Conservation (phyloP, 345 rosid genomes). For the Cardamine occulta region DNA sequence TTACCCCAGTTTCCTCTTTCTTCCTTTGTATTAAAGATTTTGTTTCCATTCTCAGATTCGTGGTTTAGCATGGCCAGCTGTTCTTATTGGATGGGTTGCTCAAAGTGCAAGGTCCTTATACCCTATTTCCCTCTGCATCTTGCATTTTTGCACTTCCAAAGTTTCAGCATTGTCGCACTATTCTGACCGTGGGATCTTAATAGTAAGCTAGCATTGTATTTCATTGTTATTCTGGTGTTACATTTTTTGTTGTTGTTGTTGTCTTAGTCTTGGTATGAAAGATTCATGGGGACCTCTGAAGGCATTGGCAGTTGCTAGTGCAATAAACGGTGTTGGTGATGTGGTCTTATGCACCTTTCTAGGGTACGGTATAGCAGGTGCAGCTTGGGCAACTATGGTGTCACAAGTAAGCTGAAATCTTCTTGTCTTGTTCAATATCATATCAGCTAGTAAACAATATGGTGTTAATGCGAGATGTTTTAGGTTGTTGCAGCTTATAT, state of each 20-base stretch:
- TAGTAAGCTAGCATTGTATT: neutral
- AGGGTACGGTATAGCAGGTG: conserved; percentile 91
- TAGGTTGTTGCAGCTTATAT: conserved; percentile 82
- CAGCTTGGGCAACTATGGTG: conserved; percentile 95
- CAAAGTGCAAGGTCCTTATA: conserved; percentile 86
- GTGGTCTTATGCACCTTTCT: conserved; percentile 71
- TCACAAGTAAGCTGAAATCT: conserved; percentile 67
- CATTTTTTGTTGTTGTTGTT: neutral
- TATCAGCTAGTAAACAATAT: conserved; percentile 16
- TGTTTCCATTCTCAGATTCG: conserved; percentile 59
- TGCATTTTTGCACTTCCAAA: conserved; percentile 1
- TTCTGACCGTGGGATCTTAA: conserved; percentile 5
- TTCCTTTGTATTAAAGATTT: conserved; percentile 11
- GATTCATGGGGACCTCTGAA: conserved; percentile 98
- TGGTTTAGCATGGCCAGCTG: conserved; percentile 93
- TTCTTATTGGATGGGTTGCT: conserved; percentile 90
- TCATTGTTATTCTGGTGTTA: conserved; percentile 20
- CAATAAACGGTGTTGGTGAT: conserved; percentile 77
- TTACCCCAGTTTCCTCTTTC: neutral
- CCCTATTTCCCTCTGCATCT: conserved; percentile 12
- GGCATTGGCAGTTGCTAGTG: conserved; percentile 78
- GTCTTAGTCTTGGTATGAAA: conserved; percentile 90
- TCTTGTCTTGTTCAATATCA: conserved; percentile 14
- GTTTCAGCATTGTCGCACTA: neutral
- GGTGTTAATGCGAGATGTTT: conserved; percentile 33